phyloP scores from a whole-genome alignment of 2,329 filamentous ascomycete species.

The Sporothrix luriei region DNA sequence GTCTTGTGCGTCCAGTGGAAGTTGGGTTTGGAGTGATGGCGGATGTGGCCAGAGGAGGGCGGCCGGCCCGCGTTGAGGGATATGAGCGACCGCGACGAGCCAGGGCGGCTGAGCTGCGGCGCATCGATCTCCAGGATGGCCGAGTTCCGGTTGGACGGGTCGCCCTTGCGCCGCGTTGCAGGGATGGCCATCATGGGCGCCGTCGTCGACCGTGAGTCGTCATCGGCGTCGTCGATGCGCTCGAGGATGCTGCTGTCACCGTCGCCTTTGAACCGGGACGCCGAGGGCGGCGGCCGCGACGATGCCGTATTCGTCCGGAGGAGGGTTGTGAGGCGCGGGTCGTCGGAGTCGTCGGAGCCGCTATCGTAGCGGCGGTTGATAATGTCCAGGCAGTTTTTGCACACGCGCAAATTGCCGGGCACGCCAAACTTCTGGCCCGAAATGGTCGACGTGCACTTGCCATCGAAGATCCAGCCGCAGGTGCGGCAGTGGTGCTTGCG shows the following conservation, averaged over 20 bases:
- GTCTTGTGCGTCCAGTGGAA: constrained; percentile 75
- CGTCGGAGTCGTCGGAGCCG: constrained; percentile 81
- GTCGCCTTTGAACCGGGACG: constrained; percentile 44
- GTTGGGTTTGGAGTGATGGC: constrained; percentile 86
- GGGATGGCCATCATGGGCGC: constrained; percentile 73
- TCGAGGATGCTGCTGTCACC: constrained; percentile 48
- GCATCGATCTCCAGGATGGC: constrained; percentile 88
- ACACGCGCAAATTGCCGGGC: constrained; percentile 80
- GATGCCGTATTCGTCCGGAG: constrained; percentile 59
- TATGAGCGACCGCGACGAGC: constrained; percentile 85
- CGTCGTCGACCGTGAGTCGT: constrained; percentile 58
- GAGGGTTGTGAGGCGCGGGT: constrained; percentile 66
- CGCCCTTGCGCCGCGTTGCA: constrained; percentile 65
- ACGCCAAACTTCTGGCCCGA: constrained; percentile 86
- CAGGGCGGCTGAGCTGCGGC: constrained; percentile 83
- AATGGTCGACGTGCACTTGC: constrained; percentile 91
- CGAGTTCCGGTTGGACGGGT: constrained; percentile 76
- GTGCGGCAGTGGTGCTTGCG: constrained; percentile 95
- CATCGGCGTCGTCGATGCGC: constrained; percentile 50
- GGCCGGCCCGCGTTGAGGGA: constrained; percentile 70
- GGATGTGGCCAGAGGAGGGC: constrained; percentile 76
- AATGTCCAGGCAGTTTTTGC: constrained; percentile 87
- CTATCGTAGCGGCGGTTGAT: constrained; percentile 91
- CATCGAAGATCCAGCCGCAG: constrained; percentile 98
- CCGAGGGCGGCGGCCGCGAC: constrained; percentile 43